Evolutionary conservation across 176 grass and related monocot genomes (phyloP), one percentile per base, ranked within the genome.

Genomic region (Chrysopogon serrulatus): DNA sequence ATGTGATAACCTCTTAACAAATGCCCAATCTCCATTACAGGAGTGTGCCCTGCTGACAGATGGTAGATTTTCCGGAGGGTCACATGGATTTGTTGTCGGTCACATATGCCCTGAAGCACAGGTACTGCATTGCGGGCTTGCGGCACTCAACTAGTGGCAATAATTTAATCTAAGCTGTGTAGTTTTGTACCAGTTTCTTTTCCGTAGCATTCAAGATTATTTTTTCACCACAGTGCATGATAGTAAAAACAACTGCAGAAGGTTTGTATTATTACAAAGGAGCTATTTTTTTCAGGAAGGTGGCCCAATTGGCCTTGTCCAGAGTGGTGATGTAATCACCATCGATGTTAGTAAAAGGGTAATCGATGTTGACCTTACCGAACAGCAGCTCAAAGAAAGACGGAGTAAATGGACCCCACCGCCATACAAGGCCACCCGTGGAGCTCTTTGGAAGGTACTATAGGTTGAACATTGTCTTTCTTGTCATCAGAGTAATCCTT

Each of bases 101-200:
- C 93, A 98, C 89, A 90, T 98, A 84, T 98, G 96, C 67, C 96
- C 96, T 65, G 96, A 98, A 93, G 85, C 96, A 80, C 96, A 98
- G 91, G 96, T 98, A 86, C 53, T 77, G 65, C 26, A 1, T 39
- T n/a, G n/a, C n/a, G n/a, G n/a, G n/a, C n/a, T n/a, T 84, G 24
- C 47, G 77, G 35, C 73, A 69, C 61, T 78, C 48, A 74, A 47
- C 12, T 54, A 64, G 28, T 71, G 71, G 45, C 0, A 77, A 42
- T 17, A 74, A 21, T 36, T 18, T 33, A 60, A 43, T 27, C 8
- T 36, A 27, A 79, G 19, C 6, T 23, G 61, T 35, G 19, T 61
- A 30, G 15, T 87, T 86, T 76, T 23, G 31, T 76, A 4, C 32
- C 75, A 17, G 40, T 48, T 71, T 65, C 64, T 84, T 67, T 77